These are phyloP conservation scores for Paramyrothecium sp. DNA, from an alignment of 2,329 filamentous ascomycete species.

Conservation along the genomic window DNA sequence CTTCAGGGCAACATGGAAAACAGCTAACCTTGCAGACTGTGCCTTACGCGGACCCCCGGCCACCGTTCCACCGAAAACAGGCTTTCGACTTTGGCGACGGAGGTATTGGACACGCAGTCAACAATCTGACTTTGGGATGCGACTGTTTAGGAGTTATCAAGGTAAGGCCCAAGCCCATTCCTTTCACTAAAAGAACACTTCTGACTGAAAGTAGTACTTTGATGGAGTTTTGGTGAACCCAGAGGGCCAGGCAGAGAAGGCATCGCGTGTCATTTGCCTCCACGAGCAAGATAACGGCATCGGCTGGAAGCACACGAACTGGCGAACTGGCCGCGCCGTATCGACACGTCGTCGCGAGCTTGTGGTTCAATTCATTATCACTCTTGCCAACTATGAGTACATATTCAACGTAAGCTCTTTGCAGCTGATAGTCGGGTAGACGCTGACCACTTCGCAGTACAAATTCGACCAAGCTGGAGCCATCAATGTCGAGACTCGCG, in stretches of 20 bases:
- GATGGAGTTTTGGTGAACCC: conserved; percentile 53
- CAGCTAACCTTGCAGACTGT: conserved; percentile 30
- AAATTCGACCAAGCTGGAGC: conserved; percentile 57
- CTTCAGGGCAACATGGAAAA: background rate
- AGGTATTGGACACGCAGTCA: conserved; percentile 64
- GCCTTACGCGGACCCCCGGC: conserved; percentile 64
- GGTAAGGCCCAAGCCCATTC: background rate
- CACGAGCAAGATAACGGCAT: conserved; percentile 57
- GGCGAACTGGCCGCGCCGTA: conserved; percentile 56
- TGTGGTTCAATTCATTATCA: conserved; percentile 64
- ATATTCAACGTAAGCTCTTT: conserved; percentile 24
- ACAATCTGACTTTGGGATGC: conserved; percentile 67
- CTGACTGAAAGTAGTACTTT: conserved; percentile 42
- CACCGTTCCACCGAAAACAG: conserved; percentile 66
- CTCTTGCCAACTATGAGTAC: conserved; percentile 65
- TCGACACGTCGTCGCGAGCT: conserved; percentile 58
- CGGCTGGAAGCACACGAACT: conserved; percentile 64
- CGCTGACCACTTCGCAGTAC: conserved; percentile 14
- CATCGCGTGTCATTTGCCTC: conserved; percentile 62
- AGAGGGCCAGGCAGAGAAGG: conserved; percentile 49
- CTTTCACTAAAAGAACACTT: background rate
- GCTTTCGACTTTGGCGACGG: conserved; percentile 73
- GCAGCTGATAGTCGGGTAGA: too few species aligned
- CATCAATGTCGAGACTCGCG: conserved; percentile 57
- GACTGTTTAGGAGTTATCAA: conserved; percentile 68